These are phyloP conservation scores for Epichloe glyceriae DNA, from an alignment of 2,329 filamentous ascomycete species.

Conservation along the genomic window DNA sequence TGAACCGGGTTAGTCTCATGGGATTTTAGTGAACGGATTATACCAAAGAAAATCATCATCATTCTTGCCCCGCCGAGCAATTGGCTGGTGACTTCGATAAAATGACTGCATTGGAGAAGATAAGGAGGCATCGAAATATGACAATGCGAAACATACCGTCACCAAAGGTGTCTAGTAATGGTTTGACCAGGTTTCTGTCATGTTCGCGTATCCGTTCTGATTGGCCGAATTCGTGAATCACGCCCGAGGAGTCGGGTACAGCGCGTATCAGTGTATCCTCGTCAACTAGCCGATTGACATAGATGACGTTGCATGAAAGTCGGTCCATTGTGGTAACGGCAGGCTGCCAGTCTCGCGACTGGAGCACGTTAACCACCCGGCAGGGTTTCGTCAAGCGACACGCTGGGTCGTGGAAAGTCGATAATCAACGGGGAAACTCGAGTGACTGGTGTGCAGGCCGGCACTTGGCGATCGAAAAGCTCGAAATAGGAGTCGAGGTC, in stretches of 20 bases:
- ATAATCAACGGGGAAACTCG: neutral
- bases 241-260: conserved; percentile 8
- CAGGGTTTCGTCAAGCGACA: conserved; percentile 10
- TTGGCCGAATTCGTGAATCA: neutral
- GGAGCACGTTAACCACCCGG: conserved; percentile 41
- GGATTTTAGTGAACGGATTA: neutral
- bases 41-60: too few relatives aligned
- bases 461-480: neutral
- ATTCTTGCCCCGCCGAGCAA: too few relatives aligned
- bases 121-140: neutral
- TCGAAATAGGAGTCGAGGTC: neutral
- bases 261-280: conserved; percentile 31
- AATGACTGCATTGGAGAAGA: neutral
- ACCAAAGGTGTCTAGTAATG: conserved; percentile 41
- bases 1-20: conserved; percentile 10
- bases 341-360: conserved; percentile 49
- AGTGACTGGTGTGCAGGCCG: neutral
- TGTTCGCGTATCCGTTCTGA: conserved; percentile 25
- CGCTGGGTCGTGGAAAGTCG: neutral
- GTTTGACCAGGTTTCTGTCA: conserved; percentile 32
- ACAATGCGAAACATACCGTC: conserved; percentile 28
- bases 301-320: conserved; percentile 45
- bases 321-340: conserved; percentile 43
- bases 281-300: conserved; percentile 41
- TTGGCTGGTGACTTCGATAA: too few relatives aligned